Base-by-base conservation (phyloP, 768 basidiomycete genomes). In the Russula olivacea region DNA sequence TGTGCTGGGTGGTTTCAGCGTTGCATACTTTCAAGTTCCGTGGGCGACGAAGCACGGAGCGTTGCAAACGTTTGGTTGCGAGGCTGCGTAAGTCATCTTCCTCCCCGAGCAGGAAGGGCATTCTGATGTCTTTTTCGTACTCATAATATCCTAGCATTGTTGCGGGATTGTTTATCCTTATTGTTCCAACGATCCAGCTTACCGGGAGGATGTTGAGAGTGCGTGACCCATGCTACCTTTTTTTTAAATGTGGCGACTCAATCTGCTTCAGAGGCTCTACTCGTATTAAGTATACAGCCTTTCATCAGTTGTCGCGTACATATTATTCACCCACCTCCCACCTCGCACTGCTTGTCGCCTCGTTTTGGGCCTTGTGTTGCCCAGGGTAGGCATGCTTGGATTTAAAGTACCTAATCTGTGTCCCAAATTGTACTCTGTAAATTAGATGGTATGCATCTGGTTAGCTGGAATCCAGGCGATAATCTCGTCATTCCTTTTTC, bases 11-110 rank as follows among this genome's bases (percentile, higher is more conserved):
- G 84, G 84, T 2, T 87, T 87, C 69, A 78, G 78, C 53, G 84
- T 87, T 21, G 82, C 85, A 1, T 86, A 82, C 71, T 87, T 83
- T 71, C 85, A 87, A 69, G 78, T 86, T 2, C 82, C 82, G 4
- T 86, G 86, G 86, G 84, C 85, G 5, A 69, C 72, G 28, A 83
- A 79, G 66, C 70, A 83, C 61, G 86, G 86, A 17, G 83, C 85
- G 5, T 70, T 86, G 36, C 83, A 86, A 63, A 81, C 83, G 7
- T 82, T 85, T 68, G 85, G 85, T 6, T 76, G 77, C 47, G 86
- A 87, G 71, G 81, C 84, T 38, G 85, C 85, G 76, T 82, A 70
- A 71, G 81, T 77, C 2, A 38, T 61, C 12, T 19, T 51, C 47
- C 64, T 54, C 25, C 57, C 50, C 25, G 38, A 51, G 7, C 41